phyloP scores from a whole-genome alignment of 371 early-diverging fungal species.

The Saksenaea vasiformis region DNA sequence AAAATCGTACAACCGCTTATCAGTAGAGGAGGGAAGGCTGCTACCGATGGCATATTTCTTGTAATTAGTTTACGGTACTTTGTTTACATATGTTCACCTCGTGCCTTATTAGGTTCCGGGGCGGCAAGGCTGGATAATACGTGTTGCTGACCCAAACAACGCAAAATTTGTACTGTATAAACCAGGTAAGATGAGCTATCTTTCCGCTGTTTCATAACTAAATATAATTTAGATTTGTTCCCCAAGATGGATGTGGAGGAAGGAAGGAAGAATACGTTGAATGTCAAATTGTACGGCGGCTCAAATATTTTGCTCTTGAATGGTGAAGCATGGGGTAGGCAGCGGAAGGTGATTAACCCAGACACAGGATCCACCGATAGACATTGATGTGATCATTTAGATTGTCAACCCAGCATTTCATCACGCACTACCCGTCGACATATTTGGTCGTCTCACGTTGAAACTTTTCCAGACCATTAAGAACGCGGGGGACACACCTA shows the following conservation, averaged over 20 bases:
- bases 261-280: slow-evolving; percentile 16
- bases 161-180: slow-evolving; percentile 28
- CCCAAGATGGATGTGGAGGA: slow-evolving; percentile 14
- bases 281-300: slow-evolving; percentile 19
- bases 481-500: slow-evolving; percentile 5
- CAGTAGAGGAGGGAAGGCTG: neutral
- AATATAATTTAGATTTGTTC: slow-evolving; percentile 11
- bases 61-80: neutral
- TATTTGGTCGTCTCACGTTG: slow-evolving; percentile 26
- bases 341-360: slow-evolving; percentile 22
- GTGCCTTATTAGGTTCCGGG: slow-evolving; percentile 11
- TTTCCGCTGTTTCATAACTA: neutral
- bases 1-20: slow-evolving; percentile 51
- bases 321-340: slow-evolving; percentile 28
- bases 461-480: slow-evolving; percentile 27
- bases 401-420: slow-evolving; percentile 43
- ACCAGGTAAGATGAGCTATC: slow-evolving; percentile 21
- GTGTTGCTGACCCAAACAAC: slow-evolving; percentile 25
- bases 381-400: slow-evolving; percentile 3
- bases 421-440: slow-evolving; percentile 31
- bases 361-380: no score
- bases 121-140: slow-evolving; percentile 30
- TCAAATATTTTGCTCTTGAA: slow-evolving; percentile 27
- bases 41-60: neutral
- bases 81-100: neutral